phyloP scores from a whole-genome alignment of 2,329 filamentous ascomycete species.

The Chaetothyriales sp. region DNA sequence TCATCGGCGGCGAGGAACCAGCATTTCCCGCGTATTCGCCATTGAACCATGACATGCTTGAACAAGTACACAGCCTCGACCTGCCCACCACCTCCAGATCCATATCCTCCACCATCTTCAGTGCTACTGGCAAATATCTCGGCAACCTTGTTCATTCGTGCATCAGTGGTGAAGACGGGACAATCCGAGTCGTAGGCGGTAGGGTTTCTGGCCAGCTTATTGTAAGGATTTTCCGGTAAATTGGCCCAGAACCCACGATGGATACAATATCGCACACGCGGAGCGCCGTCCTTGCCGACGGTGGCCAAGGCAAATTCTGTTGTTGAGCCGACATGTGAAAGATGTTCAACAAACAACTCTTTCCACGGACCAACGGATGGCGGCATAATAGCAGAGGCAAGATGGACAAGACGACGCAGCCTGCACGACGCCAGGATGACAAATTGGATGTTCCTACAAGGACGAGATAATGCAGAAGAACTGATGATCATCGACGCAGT shows the following conservation, averaged over 20 bases:
- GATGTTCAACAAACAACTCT: not conserved
- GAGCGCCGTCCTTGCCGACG: constrained; percentile 22
- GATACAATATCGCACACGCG: constrained; percentile 60
- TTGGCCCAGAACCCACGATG: constrained; percentile 70
- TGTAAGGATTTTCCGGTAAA: constrained; percentile 55
- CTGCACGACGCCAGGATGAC: not conserved
- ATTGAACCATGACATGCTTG: constrained; percentile 56
- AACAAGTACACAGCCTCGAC: constrained; percentile 82
- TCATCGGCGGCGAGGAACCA: constrained; percentile 63
- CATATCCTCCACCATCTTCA: constrained; percentile 26
- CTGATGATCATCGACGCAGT: too few species aligned
- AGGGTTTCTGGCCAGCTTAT: constrained; percentile 58
- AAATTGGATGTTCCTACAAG: too few species aligned
- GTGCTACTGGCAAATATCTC: constrained; percentile 48
- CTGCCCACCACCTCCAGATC: constrained; percentile 48
- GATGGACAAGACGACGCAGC: not conserved
- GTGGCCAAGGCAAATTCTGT: constrained; percentile 31
- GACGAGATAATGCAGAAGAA: too few species aligned
- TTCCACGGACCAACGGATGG: not conserved
- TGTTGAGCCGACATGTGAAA: not conserved
- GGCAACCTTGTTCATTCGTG: constrained; percentile 66
- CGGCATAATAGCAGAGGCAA: not conserved
- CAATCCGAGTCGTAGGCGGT: constrained; percentile 58
- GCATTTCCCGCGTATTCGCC: constrained; percentile 64
- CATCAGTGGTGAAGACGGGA: constrained; percentile 73